Evolutionary conservation across 2,329 filamentous ascomycete species (phyloP), one percentile per base, ranked within the genome.

Genomic region (Penicillium brevicompactum): DNA sequence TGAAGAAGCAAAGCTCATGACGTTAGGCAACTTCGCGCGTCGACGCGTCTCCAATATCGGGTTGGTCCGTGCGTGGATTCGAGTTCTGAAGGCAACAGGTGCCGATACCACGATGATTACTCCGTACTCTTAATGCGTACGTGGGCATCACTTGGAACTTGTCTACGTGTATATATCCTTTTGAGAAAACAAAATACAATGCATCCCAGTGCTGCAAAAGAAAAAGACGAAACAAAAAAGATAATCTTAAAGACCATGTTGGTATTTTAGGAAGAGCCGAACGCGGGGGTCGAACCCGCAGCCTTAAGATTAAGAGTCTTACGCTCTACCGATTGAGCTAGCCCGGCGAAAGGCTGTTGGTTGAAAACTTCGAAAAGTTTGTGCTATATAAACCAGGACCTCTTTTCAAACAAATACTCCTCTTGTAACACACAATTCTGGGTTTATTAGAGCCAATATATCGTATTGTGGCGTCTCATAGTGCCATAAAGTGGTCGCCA

Each of bases 271-370:
- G 57, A 64, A 65, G 56, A 74, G 70, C 71, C 72, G 64, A 73
- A 75, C 71, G 71, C 68, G 72, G 71, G 72, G 72, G 67, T 75
- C 68, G 72, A 74, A 74, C 72, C 70, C 72, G 69, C 73, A 74
- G 62, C 70, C 70, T 72, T 72, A 61, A 58, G 57, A 60, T 64
- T 59, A 60, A 56, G 51, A 56, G 49, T 44, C 49, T 49, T 54
- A 53, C 55, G 73, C 71, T 74, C 71, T 78, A 74, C 69, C 76
- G 75, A 78, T 78, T 78, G 76, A 78, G 76, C 76, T 77, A 78
- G 72, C 74, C 74, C 68, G 70, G 75, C 57, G 44, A n/a, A n/a
- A n/a, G n/a, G n/a, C n/a, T n/a, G n/a, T n/a, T n/a, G n/a, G n/a
- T n/a, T n/a, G n/a, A n/a, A n/a, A 37, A 7, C 3, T 1, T 3